Evolutionary conservation across 2,329 filamentous ascomycete genomes (phyloP).

Genomic region (Aspergillus latus): DNA sequence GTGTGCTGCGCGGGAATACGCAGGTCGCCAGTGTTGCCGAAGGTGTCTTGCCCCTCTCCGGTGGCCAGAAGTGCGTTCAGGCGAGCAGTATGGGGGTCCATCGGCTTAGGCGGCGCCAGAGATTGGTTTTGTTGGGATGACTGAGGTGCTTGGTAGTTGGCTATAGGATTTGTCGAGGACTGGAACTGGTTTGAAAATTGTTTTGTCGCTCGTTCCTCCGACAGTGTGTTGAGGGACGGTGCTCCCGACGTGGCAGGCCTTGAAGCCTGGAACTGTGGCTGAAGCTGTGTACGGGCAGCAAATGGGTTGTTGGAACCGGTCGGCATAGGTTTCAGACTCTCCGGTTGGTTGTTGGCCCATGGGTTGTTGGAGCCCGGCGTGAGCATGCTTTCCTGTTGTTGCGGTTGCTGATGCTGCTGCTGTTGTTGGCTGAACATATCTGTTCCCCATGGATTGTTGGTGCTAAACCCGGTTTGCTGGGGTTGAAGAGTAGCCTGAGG

Average conservation of each 20-base stretch:
- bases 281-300: conserved; percentile 60
- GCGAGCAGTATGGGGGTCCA: conserved; percentile 64
- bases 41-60: conserved; percentile 94
- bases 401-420: conserved; percentile 37
- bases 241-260: conserved; percentile 56
- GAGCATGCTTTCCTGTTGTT: conserved; percentile 59
- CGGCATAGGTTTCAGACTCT: conserved; percentile 73
- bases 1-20: conserved; percentile 97
- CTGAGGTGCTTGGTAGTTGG: conserved; percentile 47
- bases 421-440: conserved; percentile 53
- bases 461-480: conserved; percentile 60
- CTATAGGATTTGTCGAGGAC: conserved; percentile 50
- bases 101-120: conserved; percentile 34
- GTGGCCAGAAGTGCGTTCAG: conserved; percentile 83
- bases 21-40: conserved; percentile 93
- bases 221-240: conserved; percentile 71
- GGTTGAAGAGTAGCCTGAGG: conserved; percentile 56
- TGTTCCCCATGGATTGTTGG: conserved; percentile 57
- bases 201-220: conserved; percentile 78
- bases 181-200: conserved; percentile 61
- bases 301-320: conserved; percentile 99
- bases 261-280: conserved; percentile 42
- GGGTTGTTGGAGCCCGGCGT: conserved; percentile 91
- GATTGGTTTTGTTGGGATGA: conserved; percentile 27
- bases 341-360: conserved; percentile 69